phyloP scores from a whole-genome alignment of 768 basidiomycete species.

The Mycena pura region DNA sequence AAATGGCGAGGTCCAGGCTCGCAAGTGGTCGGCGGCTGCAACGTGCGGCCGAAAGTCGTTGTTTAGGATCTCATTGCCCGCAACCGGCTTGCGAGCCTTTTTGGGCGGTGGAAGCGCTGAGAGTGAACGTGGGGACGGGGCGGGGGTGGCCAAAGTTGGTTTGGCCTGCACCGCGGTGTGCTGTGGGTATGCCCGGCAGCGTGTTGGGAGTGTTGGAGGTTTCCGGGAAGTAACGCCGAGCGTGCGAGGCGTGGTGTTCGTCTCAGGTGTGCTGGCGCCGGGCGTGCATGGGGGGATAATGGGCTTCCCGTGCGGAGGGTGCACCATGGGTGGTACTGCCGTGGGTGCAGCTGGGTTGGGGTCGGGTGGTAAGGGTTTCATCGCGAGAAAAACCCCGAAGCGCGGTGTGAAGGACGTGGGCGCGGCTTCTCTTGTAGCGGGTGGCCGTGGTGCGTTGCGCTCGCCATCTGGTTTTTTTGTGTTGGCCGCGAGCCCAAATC shows the following conservation, averaged over 20 bases:
- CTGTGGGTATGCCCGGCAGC: background rate
- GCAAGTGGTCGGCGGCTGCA: constrained; percentile 25
- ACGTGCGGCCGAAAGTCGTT: constrained; percentile 25
- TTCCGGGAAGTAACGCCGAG: background rate
- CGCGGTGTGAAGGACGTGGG: too few species aligned
- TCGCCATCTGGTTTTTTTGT: background rate
- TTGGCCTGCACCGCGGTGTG: too few species aligned
- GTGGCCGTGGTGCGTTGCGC: background rate
- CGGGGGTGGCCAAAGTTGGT: too few species aligned
- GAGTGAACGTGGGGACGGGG: background rate
- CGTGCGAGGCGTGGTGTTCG: too few species aligned
- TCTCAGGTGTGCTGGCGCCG: too few species aligned
- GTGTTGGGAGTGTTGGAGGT: background rate
- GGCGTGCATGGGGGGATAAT: too few species aligned
- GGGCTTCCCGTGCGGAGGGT: too few species aligned
- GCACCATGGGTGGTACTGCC: too few species aligned
- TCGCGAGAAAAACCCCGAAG: too few species aligned
- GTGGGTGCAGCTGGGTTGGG: background rate
- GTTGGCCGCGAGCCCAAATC: background rate
- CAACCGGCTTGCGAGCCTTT: constrained; percentile 8
- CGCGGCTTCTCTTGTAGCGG: too few species aligned
- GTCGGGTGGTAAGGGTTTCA: background rate
- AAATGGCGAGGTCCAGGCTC: constrained; percentile 28
- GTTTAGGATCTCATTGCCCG: background rate
- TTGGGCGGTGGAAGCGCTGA: background rate